phyloP scores from a whole-genome alignment of 1,284 basidiomycete species.

The Leccinum fallax region DNA sequence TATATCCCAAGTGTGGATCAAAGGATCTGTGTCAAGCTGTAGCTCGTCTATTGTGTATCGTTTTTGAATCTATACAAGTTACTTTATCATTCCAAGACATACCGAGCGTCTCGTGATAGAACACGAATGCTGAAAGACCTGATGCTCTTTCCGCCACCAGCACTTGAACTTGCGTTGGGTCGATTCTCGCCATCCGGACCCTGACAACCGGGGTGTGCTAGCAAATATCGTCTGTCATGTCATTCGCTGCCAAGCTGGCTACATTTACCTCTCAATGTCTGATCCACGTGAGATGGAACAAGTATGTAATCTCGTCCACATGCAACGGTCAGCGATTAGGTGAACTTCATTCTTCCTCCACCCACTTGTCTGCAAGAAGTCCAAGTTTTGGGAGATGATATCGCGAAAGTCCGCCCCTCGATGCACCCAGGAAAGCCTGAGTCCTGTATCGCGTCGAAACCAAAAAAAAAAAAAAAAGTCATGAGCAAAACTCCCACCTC shows the following conservation, averaged over 20 bases:
- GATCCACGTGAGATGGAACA: slow-evolving; percentile 4
- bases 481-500: slow-evolving; percentile 8
- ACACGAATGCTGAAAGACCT: neutral
- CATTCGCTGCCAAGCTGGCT: slow-evolving; percentile 39
- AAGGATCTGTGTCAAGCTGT: slow-evolving; percentile 20
- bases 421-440: slow-evolving; percentile 68
- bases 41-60: neutral
- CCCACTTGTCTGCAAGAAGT: slow-evolving; percentile 70
- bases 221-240: slow-evolving; percentile 21
- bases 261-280: neutral
- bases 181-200: slow-evolving; percentile 34
- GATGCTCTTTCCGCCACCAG: neutral
- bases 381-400: slow-evolving; percentile 73
- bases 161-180: neutral
- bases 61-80: neutral
- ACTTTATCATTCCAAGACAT: slow-evolving; percentile 4
- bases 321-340: neutral
- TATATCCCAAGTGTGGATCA: slow-evolving; percentile 20
- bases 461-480: neutral
- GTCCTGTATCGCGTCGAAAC: slow-evolving; percentile 41
- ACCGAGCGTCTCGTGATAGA: neutral
- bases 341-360: slow-evolving; percentile 60
- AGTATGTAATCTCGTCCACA: slow-evolving; percentile 4
- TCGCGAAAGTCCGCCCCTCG: slow-evolving; percentile 49
- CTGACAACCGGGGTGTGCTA: slow-evolving; percentile 41